These are phyloP conservation scores for Dichomitus squalens DNA, from an alignment of 1,284 basidiomycete genomes.

Conservation along the genomic window DNA sequence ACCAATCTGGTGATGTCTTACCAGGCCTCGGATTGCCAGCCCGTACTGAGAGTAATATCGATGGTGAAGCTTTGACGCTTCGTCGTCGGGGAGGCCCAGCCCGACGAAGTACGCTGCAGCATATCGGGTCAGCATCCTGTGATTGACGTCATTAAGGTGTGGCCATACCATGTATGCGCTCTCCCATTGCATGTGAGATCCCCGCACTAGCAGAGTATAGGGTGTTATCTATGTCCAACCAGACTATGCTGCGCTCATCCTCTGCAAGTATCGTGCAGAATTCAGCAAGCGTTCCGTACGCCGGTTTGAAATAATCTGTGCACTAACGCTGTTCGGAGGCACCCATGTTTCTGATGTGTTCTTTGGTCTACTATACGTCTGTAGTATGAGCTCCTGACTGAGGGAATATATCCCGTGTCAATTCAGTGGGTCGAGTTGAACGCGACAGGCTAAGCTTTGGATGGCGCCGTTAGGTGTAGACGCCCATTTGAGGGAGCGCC, in stretches of 20 bases:
- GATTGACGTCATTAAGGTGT: not conserved
- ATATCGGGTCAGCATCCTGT: not conserved
- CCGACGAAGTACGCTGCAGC: conserved; percentile 72
- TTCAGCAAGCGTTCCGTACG: not conserved
- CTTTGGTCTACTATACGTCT: too few relatives aligned
- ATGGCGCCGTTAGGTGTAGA: not conserved
- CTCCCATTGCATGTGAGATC: conserved; percentile 82
- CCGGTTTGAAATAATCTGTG: not conserved
- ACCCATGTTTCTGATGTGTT: not conserved
- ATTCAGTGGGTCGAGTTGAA: not conserved
- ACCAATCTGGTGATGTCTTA: conserved; percentile 81
- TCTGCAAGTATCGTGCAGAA: conserved; percentile 2
- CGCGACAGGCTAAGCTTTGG: too few relatives aligned
- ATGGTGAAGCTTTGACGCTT: conserved; percentile 73
- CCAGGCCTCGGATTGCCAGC: conserved; percentile 83
- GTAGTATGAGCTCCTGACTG: too few relatives aligned
- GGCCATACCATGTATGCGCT: conserved; percentile 69
- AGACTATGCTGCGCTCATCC: conserved; percentile 66
- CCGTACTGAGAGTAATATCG: conserved; percentile 83
- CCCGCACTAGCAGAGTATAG: conserved; percentile 76
- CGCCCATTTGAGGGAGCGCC: conserved; percentile 7
- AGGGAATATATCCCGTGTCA: not conserved
- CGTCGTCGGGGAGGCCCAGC: conserved; percentile 68
- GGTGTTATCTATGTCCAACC: conserved; percentile 90
- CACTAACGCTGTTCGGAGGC: not conserved